These are phyloP conservation scores for Pichia kudriavzevii DNA, from an alignment of 1,139 yeast genomes.

Conservation along the genomic window DNA sequence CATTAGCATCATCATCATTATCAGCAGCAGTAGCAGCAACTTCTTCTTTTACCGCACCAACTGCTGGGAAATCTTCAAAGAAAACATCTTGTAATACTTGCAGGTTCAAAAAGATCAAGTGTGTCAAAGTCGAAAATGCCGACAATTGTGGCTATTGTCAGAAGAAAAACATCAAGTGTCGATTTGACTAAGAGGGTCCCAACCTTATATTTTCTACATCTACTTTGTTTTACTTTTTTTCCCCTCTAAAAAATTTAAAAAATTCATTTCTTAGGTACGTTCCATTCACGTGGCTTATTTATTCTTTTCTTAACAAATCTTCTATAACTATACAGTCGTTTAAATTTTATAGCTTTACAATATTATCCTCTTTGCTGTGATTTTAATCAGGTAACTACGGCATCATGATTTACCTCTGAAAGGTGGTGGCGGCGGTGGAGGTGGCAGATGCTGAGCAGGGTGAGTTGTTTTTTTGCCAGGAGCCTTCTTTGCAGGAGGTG, in stretches of 20 bases:
- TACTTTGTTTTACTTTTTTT: too few relatives aligned
- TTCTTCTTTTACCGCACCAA: neutral
- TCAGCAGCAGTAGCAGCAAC: too few relatives aligned
- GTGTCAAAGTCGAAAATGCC: constrained; percentile 24
- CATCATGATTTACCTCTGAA: too few relatives aligned
- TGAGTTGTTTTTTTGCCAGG: neutral
- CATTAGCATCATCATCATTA: constrained; percentile 4
- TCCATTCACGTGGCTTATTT: too few relatives aligned
- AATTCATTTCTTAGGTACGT: too few relatives aligned
- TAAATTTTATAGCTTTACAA: too few relatives aligned
- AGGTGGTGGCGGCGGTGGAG: constrained; percentile 4
- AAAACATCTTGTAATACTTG: constrained; percentile 28
- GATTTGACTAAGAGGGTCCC: constrained; percentile 15
- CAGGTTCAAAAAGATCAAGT: constrained; percentile 28
- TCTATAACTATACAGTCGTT: too few relatives aligned
- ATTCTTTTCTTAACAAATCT: too few relatives aligned
- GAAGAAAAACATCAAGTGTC: constrained; percentile 24
- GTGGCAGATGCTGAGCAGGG: constrained; percentile 19
- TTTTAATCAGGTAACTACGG: too few relatives aligned
- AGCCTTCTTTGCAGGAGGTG: constrained; percentile 10
- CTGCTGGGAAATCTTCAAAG: constrained; percentile 19
- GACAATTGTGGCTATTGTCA: constrained; percentile 23
- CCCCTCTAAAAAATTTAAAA: too few relatives aligned
- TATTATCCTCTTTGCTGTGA: too few relatives aligned
- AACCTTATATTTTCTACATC: neutral